Percentiles rank a stretch among this genome's conserved stretches.
Conservation (phyloP, 2,329 filamentous ascomycete species). For the Cytospora leucostoma region DNA sequence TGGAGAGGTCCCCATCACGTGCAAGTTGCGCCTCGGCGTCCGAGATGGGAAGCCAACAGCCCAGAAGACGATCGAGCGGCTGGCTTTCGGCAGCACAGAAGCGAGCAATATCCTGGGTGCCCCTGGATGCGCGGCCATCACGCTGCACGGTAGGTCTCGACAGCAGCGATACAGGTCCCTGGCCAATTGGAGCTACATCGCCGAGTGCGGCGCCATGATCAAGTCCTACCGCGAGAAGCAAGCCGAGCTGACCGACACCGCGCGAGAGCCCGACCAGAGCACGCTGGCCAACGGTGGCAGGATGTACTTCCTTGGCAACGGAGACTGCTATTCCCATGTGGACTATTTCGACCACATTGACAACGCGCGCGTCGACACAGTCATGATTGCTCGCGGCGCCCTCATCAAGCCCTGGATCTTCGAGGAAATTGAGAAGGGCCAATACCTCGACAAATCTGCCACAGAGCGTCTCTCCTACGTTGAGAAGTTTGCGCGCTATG, state of each 20-base stretch:
- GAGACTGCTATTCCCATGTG: constrained; percentile 90
- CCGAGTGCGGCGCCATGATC: constrained; percentile 83
- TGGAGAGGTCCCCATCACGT: constrained; percentile 85
- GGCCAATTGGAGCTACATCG: constrained; percentile 96
- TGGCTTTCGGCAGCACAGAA: constrained; percentile 78
- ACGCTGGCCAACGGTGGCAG: constrained; percentile 69
- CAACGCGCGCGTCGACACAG: constrained; percentile 80
- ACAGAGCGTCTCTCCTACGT: constrained; percentile 82
- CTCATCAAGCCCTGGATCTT: constrained; percentile 98
- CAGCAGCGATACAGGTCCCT: constrained; percentile 91
- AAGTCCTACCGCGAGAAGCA: constrained; percentile 73
- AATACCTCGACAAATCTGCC: constrained; percentile 94
- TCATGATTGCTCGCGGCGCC: constrained; percentile 96
- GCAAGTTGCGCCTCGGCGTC: constrained; percentile 92
- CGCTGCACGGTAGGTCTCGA: constrained; percentile 87
- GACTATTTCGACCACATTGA: constrained; percentile 82
- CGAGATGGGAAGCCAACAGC: constrained; percentile 78
- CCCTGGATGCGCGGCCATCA: constrained; percentile 90
- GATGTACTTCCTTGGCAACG: constrained; percentile 93
- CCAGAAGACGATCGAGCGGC: constrained; percentile 75
- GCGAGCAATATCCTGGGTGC: constrained; percentile 69
- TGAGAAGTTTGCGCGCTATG: constrained; percentile 87
- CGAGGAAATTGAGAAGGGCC: constrained; percentile 87
- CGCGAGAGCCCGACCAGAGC: constrained; percentile 73
- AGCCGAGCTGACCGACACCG: constrained; percentile 71